phyloP scores from a whole-genome alignment of 768 basidiomycete species.

The Fomitopsis serialis region DNA sequence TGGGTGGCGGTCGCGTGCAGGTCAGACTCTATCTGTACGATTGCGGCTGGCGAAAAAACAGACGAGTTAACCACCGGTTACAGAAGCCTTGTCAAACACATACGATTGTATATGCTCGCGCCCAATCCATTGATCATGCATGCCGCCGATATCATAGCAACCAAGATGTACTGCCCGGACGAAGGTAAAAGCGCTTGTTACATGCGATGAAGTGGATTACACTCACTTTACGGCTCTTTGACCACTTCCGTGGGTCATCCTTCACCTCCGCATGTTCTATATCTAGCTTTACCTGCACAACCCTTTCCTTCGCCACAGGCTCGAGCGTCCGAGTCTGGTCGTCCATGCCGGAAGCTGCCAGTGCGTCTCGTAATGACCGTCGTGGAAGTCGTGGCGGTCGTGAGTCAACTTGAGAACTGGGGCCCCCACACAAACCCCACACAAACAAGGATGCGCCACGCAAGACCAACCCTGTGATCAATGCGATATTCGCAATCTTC shows the following conservation, averaged over 20 bases:
- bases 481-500: too few relatives aligned
- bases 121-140: slow-evolving; percentile 54
- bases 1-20: slow-evolving; percentile 55
- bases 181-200: not conserved
- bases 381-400: not conserved
- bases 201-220: too few relatives aligned
- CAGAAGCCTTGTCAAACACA: slow-evolving; percentile 14
- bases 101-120: slow-evolving; percentile 62
- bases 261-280: slow-evolving; percentile 22
- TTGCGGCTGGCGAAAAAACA: slow-evolving; percentile 43
- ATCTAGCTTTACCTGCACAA: slow-evolving; percentile 8
- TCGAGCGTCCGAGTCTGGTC: not conserved
- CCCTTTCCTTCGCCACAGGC: too few relatives aligned
- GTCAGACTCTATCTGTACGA: slow-evolving; percentile 50
- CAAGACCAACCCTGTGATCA: too few relatives aligned
- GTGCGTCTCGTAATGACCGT: not conserved
- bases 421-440: too few relatives aligned
- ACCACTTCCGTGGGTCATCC: slow-evolving; percentile 24
- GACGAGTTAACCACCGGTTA: not conserved
- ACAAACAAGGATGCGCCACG: too few relatives aligned
- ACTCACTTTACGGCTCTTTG: slow-evolving; percentile 20
- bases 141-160: slow-evolving; percentile 45
- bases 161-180: slow-evolving; percentile 28
- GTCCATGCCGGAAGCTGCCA: too few relatives aligned
- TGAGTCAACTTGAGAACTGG: not conserved